phyloP scores from a whole-genome alignment of 306 rosid species.

The Prunus campanulata region DNA sequence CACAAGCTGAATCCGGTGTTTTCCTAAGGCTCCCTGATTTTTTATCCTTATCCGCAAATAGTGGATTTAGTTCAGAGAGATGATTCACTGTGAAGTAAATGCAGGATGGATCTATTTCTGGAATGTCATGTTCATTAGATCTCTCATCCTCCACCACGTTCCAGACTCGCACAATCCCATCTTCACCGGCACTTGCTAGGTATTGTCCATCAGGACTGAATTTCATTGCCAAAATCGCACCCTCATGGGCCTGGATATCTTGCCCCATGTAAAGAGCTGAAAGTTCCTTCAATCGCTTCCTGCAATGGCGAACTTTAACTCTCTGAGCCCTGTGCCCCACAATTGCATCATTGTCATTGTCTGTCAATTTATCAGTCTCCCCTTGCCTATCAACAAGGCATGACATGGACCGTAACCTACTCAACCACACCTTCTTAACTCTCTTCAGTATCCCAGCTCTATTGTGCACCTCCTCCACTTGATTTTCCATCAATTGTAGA shows the following conservation, averaged over 20 bases:
- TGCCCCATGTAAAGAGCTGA: slow-evolving; percentile 87
- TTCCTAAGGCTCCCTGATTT: slow-evolving; percentile 52
- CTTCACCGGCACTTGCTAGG: slow-evolving; percentile 92
- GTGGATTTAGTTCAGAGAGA: slow-evolving; percentile 73
- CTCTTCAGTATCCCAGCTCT: slow-evolving; percentile 17
- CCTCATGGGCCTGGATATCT: slow-evolving; percentile 87
- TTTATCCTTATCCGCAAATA: slow-evolving; percentile 68
- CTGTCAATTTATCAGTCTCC: slow-evolving; percentile 28
- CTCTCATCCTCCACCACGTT: slow-evolving; percentile 87
- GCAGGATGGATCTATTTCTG: slow-evolving; percentile 80
- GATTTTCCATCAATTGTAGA: slow-evolving; percentile 31
- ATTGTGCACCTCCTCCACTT: slow-evolving; percentile 20
- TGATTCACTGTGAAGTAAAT: slow-evolving; percentile 78
- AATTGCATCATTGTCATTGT: slow-evolving; percentile 19
- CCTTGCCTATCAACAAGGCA: slow-evolving; percentile 54
- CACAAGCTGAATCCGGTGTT: slow-evolving; percentile 82
- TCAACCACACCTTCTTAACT: slow-evolving; percentile 57
- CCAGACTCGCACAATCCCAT: slow-evolving; percentile 83
- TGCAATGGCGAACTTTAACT: slow-evolving; percentile 66
- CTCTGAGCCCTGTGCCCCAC: slow-evolving; percentile 51
- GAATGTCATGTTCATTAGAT: slow-evolving; percentile 65
- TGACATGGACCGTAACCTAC: slow-evolving; percentile 61
- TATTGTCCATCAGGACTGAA: slow-evolving; percentile 94
- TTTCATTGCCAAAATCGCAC: slow-evolving; percentile 83
- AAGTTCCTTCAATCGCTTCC: slow-evolving; percentile 72